Conservation (phyloP, 2,329 filamentous ascomycete species). For the Colletotrichum tropicale region DNA sequence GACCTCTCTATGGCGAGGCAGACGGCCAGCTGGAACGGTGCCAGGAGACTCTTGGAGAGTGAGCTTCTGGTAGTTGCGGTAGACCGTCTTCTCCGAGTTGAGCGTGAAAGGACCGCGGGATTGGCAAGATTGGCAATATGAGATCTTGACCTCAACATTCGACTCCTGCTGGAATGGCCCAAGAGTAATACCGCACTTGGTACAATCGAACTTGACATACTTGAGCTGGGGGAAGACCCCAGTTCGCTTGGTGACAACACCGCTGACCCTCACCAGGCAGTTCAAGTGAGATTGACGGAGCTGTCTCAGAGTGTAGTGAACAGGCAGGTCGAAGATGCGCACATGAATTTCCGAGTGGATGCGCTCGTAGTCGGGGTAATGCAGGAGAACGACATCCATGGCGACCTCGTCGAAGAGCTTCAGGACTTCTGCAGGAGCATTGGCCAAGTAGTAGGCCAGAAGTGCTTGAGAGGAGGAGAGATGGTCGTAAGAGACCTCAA, state of each 20-base stretch:
- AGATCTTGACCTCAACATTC: constrained; percentile 93
- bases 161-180: constrained; percentile 98
- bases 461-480: constrained; percentile 90
- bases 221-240: constrained; percentile 98
- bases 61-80: constrained; percentile 98
- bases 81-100: constrained; percentile 97
- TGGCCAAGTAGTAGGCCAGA: constrained; percentile 93
- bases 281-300: constrained; percentile 95
- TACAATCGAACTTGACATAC: constrained; percentile 98
- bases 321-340: constrained; percentile 91
- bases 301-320: constrained; percentile 93
- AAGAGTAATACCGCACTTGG: constrained; percentile 88
- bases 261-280: constrained; percentile 90
- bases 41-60: constrained; percentile 97
- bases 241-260: constrained; percentile 91
- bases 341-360: constrained; percentile 99
- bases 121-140: constrained; percentile 96
- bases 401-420: constrained; percentile 97
- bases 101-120: constrained; percentile 92
- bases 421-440: constrained; percentile 92
- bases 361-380: constrained; percentile 96
- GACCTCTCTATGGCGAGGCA: constrained; percentile 92
- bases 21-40: constrained; percentile 92
- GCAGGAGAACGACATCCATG: constrained; percentile 93
- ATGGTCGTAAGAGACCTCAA: constrained; percentile 96